Percentiles rank a stretch among this genome's conserved stretches.
Evolutionary conservation across 2,329 filamentous ascomycete genomes (phyloP).

Genomic region (Aspergillus sp.): DNA sequence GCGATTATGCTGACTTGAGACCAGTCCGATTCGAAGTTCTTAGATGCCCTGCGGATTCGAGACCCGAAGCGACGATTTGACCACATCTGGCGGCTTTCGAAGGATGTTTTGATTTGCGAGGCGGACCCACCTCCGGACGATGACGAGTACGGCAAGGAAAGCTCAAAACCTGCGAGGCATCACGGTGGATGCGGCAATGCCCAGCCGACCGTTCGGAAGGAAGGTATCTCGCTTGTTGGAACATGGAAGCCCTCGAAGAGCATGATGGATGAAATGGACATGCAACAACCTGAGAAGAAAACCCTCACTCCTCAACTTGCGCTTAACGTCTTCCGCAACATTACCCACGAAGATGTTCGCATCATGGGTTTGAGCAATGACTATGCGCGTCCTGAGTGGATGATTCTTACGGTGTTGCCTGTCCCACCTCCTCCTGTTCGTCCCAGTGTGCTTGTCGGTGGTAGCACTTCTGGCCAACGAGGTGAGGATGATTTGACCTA

Average conservation of each 20-base stretch:
- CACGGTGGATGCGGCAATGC: slow-evolving; percentile 94
- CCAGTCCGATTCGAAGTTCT: slow-evolving; percentile 82
- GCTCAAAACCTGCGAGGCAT: slow-evolving; percentile 51
- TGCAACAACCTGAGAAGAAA: slow-evolving; percentile 73
- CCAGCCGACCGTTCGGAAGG: slow-evolving; percentile 84
- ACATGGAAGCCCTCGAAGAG: slow-evolving; percentile 71
- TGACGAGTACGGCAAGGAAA: slow-evolving; percentile 68
- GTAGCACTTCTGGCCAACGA: slow-evolving; percentile 84
- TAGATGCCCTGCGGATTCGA: slow-evolving; percentile 76
- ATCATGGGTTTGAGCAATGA: slow-evolving; percentile 92
- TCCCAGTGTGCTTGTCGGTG: slow-evolving; percentile 95
- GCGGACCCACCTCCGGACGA: slow-evolving; percentile 69
- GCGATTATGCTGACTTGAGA: slow-evolving; percentile 50
- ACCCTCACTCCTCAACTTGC: slow-evolving; percentile 81
- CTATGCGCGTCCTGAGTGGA: slow-evolving; percentile 96
- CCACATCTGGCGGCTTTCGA: slow-evolving; percentile 86
- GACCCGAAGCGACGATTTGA: slow-evolving; percentile 95
- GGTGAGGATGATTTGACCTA: slow-evolving; percentile 99
- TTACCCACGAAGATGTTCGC: slow-evolving; percentile 75
- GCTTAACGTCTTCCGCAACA: slow-evolving; percentile 80
- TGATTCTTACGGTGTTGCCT: slow-evolving; percentile 91
- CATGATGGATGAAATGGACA: slow-evolving; percentile 65
- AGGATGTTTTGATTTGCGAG: slow-evolving; percentile 82
- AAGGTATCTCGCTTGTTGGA: slow-evolving; percentile 77
- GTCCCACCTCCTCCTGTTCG: slow-evolving; percentile 94